phyloP scores from a whole-genome alignment of 83 land plant genomes.

The Picea abies region DNA sequence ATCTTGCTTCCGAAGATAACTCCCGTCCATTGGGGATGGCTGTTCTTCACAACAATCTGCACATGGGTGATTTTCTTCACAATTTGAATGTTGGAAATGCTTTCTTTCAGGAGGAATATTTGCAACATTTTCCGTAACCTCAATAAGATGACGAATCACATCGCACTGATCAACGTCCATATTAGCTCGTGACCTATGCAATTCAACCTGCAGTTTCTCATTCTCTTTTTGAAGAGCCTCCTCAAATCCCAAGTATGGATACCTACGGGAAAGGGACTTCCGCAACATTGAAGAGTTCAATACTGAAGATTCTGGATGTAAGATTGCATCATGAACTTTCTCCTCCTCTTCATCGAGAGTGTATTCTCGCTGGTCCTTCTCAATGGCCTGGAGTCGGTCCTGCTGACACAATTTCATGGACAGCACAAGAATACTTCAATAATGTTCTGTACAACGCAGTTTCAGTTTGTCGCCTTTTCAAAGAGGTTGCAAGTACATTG shows the following conservation, averaged over 20 bases:
- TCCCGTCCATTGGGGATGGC: slow-evolving; percentile 19
- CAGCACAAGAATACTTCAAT: not conserved
- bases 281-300: slow-evolving; percentile 41
- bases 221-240: slow-evolving; percentile 66
- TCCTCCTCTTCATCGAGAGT: slow-evolving; percentile 83
- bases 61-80: slow-evolving; percentile 33
- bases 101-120: slow-evolving; percentile 35
- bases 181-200: slow-evolving; percentile 46
- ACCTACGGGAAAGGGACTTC: slow-evolving; percentile 60
- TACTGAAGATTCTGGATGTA: slow-evolving; percentile 51
- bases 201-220: slow-evolving; percentile 69
- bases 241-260: slow-evolving; percentile 65
- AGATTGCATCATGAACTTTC: slow-evolving; percentile 54
- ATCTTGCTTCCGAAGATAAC: slow-evolving; percentile 20
- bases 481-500: not conserved
- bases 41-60: slow-evolving; percentile 21
- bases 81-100: slow-evolving; percentile 26
- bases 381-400: slow-evolving; percentile 79
- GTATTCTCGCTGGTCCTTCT: slow-evolving; percentile 68
- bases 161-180: slow-evolving; percentile 64
- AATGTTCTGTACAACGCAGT: not conserved
- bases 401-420: slow-evolving; percentile 21
- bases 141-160: slow-evolving; percentile 72
- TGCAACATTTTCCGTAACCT: slow-evolving; percentile 66
- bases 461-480: not conserved